Conservation (phyloP, 768 basidiomycete genomes). For the Naganishia vaughanmartiniae region DNA sequence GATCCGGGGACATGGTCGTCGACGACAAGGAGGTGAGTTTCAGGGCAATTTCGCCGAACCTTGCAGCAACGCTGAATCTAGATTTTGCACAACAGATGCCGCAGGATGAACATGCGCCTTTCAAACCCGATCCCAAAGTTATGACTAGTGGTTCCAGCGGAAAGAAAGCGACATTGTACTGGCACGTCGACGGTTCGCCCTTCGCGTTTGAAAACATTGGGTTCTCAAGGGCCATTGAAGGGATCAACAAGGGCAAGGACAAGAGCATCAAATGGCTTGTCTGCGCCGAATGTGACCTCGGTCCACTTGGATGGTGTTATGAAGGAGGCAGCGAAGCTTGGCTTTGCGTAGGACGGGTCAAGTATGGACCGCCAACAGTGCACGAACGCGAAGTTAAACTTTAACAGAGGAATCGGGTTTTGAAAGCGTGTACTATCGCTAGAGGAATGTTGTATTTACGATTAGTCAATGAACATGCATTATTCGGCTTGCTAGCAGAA, state of each 20-base stretch:
- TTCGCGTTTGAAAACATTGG: slow-evolving; percentile 53
- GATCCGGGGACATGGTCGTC: slow-evolving; percentile 39
- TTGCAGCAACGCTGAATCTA: not conserved
- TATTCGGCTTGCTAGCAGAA: not conserved
- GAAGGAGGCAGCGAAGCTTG: slow-evolving; percentile 51
- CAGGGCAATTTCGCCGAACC: not conserved
- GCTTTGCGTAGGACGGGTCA: slow-evolving; percentile 33
- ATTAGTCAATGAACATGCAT: not conserved
- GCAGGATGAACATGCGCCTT: slow-evolving; percentile 39
- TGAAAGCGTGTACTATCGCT: not conserved
- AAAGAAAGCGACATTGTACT: slow-evolving; percentile 33
- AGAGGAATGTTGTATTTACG: not conserved
- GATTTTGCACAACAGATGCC: slow-evolving; percentile 37
- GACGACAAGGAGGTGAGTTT: slow-evolving; percentile 20
- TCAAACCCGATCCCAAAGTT: slow-evolving; percentile 31
- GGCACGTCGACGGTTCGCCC: slow-evolving; percentile 45
- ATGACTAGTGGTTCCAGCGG: not conserved
- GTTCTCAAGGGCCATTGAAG: slow-evolving; percentile 42
- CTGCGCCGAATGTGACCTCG: slow-evolving; percentile 54
- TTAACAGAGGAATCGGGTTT: not conserved
- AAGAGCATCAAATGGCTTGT: slow-evolving; percentile 50
- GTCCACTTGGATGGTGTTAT: slow-evolving; percentile 51
- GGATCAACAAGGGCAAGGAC: slow-evolving; percentile 20
- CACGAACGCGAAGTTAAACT: not conserved
- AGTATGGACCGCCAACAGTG: slow-evolving; percentile 12